phyloP scores from a whole-genome alignment of 306 rosid genomes.

The Acacia acuminata region DNA sequence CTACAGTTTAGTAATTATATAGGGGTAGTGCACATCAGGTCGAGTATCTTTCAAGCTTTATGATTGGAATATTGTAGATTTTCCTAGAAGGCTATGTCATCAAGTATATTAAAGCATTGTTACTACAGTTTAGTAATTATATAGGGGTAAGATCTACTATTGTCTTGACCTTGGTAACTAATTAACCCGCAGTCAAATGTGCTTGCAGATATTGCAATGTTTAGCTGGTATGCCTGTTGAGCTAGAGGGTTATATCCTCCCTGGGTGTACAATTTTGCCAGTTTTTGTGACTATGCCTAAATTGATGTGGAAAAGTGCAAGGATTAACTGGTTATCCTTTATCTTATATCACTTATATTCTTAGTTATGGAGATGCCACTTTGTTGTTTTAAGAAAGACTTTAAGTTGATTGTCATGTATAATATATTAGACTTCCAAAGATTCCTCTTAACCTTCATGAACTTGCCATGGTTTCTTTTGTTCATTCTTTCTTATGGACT shows the following conservation, averaged over 20 bases:
- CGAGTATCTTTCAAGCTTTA: no score
- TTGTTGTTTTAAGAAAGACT: neutral
- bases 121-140: no score
- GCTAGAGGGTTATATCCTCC: conserved; percentile 97
- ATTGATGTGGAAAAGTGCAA: conserved; percentile 89
- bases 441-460: neutral
- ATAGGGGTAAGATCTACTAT: conserved; percentile 23
- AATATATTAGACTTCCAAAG: neutral
- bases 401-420: neutral
- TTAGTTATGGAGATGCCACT: neutral
- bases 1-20: no score
- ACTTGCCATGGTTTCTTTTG: conserved; percentile 9
- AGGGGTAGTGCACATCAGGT: no score
- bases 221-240: conserved; percentile 93
- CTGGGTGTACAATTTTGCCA: conserved; percentile 93
- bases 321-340: conserved; percentile 26
- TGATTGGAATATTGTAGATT: no score
- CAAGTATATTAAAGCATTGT: no score
- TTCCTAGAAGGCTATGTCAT: no score
- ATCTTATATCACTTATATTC: neutral
- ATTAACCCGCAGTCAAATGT: conserved; percentile 44
- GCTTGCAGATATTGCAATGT: conserved; percentile 91
- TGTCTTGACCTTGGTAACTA: conserved; percentile 27
- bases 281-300: conserved; percentile 83
- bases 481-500: conserved; percentile 21